Base-by-base conservation (phyloP, 2,329 filamentous ascomycete species). In the Sporothrix protearum region DNA sequence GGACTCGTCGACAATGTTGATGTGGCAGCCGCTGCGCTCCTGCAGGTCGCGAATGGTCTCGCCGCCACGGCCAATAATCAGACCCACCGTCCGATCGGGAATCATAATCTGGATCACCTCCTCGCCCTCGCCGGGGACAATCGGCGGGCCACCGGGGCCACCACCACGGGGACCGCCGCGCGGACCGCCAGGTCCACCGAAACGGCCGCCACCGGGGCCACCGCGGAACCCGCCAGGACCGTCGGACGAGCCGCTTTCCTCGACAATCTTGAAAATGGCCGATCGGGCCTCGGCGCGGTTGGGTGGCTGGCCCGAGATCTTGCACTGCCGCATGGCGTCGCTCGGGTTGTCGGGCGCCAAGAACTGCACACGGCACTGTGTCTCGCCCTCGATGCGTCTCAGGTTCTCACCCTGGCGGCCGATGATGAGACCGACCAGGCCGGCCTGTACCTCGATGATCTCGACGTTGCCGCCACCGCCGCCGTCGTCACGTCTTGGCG, bases 81-180 rank as follows among this genome's bases (percentile, higher is more conserved):
- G 85, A 68, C 94, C 94, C 73, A 97, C 94, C 9, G 94, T 97
- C 77, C 93, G 91, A 81, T 97, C 94, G 63, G 94, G 94, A 22
- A 97, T 94, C 92, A 97, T 96, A 77, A 97, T 96, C 81, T 97
- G 93, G 78, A 94, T 89, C 78, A 90, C 92, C 76, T 95, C 92
- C 80, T 97, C 94, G 73, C 91, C 92, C 73, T 95, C 92, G 73
- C 91, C 88, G 72, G 92, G 83, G 57, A 87, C 19, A 2, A 22
- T 30, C 9, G 22, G 28, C 19, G n/a, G 22, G 1, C n/a, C 42
- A n/a, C 79, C 81, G 16, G 81, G 80, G 71, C 76, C 80, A 73
- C 80, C 77, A n/a, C 77, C 78, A 9, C 75, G 76, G 33, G 84
- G 33, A 19, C 71, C 66, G 7, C 53, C 53, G 39, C 73, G 51